A percentile compares a stretch with the other conserved stretches of the same genome.
Conservation (phyloP, 345 rosid genomes). For the Dipteronia dyeriana region DNA sequence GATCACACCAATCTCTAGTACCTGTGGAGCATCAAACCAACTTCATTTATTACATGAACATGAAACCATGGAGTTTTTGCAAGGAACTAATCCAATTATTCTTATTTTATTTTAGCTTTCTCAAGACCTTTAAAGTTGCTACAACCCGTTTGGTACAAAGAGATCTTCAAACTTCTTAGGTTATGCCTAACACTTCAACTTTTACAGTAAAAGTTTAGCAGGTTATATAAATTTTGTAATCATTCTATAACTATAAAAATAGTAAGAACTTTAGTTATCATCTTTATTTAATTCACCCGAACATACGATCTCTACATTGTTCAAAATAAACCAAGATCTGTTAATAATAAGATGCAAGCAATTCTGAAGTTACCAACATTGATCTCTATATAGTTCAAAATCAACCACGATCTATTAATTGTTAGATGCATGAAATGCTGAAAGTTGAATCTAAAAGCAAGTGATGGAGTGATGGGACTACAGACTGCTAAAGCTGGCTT, state of each 20-base stretch:
- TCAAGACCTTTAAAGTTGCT: neutral
- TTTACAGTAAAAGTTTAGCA: neutral
- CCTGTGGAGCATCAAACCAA: constrained; percentile 48
- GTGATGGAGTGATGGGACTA: neutral
- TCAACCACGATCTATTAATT: neutral
- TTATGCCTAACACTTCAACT: neutral
- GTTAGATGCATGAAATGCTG: neutral
- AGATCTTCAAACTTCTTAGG: constrained; percentile 1
- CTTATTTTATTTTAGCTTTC: neutral
- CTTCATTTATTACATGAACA: constrained; percentile 17
- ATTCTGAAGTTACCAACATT: neutral
- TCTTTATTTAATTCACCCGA: neutral
- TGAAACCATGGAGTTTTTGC: neutral
- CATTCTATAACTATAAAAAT: neutral
- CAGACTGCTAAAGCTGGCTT: neutral
- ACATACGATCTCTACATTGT: neutral
- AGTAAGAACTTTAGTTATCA: neutral
- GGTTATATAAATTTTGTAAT: neutral
- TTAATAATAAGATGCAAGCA: neutral
- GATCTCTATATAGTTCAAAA: neutral
- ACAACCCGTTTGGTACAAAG: neutral
- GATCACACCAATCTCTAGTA: constrained; percentile 81
- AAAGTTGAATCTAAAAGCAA: constrained; percentile 2
- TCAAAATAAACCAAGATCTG: neutral
- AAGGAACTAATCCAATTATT: neutral